phyloP scores from a whole-genome alignment of 2,329 filamentous ascomycete genomes.

The Camillea tinctor region DNA sequence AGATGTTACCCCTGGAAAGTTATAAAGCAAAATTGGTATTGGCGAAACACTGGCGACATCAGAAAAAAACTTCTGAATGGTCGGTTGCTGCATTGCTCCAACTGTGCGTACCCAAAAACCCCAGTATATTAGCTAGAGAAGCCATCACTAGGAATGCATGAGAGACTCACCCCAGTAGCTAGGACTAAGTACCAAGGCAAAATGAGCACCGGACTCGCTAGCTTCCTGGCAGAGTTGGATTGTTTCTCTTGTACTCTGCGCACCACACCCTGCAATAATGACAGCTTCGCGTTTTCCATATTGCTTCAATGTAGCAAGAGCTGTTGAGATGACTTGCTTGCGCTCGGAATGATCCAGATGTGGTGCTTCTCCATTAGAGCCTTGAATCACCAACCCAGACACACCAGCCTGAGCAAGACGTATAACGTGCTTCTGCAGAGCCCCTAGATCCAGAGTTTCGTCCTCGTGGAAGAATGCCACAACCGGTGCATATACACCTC shows the following conservation, averaged over 20 bases:
- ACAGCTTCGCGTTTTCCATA: slow-evolving; percentile 55
- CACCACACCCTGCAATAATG: slow-evolving; percentile 63
- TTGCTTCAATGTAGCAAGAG: slow-evolving; percentile 58
- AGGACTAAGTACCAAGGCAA: slow-evolving; percentile 60
- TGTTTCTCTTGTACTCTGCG: slow-evolving; percentile 60
- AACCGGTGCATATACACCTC: slow-evolving; percentile 35
- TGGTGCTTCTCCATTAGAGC: slow-evolving; percentile 73
- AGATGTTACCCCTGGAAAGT: slow-evolving; percentile 66
- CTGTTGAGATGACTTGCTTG: slow-evolving; percentile 57
- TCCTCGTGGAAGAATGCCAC: slow-evolving; percentile 51
- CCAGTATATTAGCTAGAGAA: too few relatives aligned
- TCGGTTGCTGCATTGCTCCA: slow-evolving; percentile 40
- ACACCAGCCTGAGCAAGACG: slow-evolving; percentile 21
- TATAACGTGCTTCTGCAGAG: slow-evolving; percentile 44
- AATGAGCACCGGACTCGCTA: slow-evolving; percentile 56
- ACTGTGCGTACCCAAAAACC: too few relatives aligned
- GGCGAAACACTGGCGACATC: slow-evolving; percentile 59
- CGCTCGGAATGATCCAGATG: slow-evolving; percentile 66
- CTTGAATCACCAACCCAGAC: slow-evolving; percentile 60
- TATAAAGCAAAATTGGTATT: slow-evolving; percentile 69
- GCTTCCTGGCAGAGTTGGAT: slow-evolving; percentile 61
- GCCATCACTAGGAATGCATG: too few relatives aligned
- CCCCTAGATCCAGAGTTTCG: slow-evolving; percentile 49
- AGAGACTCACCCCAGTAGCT: slow-evolving; percentile 62
- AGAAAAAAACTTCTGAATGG: slow-evolving; percentile 61